Conservation (phyloP, 768 basidiomycete genomes). For the Russula vinacea region DNA sequence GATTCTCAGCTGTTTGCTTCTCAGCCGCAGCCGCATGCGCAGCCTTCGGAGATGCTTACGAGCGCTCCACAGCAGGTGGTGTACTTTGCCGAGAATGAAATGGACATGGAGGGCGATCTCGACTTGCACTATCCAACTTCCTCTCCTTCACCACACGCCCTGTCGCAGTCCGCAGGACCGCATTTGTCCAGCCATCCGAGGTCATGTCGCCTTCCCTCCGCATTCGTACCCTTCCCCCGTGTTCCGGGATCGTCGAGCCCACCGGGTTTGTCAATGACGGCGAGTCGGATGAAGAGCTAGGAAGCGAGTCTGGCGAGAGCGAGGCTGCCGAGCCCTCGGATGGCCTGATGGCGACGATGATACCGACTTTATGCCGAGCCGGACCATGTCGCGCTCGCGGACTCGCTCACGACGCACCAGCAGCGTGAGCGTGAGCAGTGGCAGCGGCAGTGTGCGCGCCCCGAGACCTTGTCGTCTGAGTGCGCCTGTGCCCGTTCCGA, state of each 20-base stretch:
- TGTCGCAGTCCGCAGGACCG: background rate
- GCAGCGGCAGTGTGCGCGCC: constrained; percentile 22
- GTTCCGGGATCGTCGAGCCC: constrained; percentile 26
- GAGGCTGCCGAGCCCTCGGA: constrained; percentile 24
- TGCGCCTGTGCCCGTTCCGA: constrained; percentile 69
- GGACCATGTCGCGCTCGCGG: background rate
- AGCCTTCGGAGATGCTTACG: constrained; percentile 9
- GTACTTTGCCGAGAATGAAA: constrained; percentile 19
- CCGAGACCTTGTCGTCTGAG: constrained; percentile 40
- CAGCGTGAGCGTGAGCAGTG: constrained; percentile 26
- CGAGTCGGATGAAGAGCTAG: constrained; percentile 26
- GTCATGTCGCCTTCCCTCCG: constrained; percentile 24
- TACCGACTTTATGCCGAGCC: constrained; percentile 23
- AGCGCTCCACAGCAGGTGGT: constrained; percentile 20
- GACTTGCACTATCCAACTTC: constrained; percentile 10
- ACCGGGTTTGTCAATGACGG: constrained; percentile 25
- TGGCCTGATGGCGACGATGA: constrained; percentile 22
- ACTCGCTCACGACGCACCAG: constrained; percentile 27
- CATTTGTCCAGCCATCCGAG: constrained; percentile 23
- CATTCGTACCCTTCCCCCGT: constrained; percentile 20
- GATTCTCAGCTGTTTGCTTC: constrained; percentile 20
- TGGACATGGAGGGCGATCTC: constrained; percentile 19
- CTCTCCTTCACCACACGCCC: constrained; percentile 5
- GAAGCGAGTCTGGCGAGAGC: constrained; percentile 28
- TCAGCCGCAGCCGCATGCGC: constrained; percentile 14